Base-by-base conservation (phyloP, 768 basidiomycete genomes). In the Podaxis pistillaris region DNA sequence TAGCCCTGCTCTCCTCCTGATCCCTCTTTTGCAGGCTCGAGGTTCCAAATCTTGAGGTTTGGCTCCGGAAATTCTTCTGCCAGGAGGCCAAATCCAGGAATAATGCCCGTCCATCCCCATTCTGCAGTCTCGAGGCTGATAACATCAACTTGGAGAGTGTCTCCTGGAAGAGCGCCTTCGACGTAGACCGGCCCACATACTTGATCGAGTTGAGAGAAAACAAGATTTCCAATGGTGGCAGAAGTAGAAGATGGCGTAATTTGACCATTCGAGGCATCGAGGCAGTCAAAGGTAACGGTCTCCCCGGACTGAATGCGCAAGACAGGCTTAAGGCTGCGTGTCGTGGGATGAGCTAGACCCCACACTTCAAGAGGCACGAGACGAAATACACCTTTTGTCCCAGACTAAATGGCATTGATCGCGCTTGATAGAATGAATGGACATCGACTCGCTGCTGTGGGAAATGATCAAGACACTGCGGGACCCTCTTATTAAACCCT, bases 241-340 rank as follows among this genome's bases (percentile, higher is more conserved):
- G 70, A 63, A 17, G 78, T 80, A 5, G 83, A 82, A 4, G 73
- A 62, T 26, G 78, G 68, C 0, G 77, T 81, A 61, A 88, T 75
- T 70, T 87, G 85, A 1, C 84, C 85, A 65, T 86, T 86, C 26
- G 85, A 86, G 1, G 80, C 85, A 68, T 87, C 85, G n/a, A 86
- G 76, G 64, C 86, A 88, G 67, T 85, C 83, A 66, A 87, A 85
- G 26, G 77, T 76, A 63, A 88, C 75, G 3, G 76, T 80, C 2
- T 83, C 81, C 15, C 86, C 86, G 1, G 86, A 86, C 49, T 78
- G 63, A 53, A 88, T 69, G 13, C 68, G 78, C 33, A 85, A 65
- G 17, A 78, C 77, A 0, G 86, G 86, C 13, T 78, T 75, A 46
- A 87, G 84, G 64, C 85, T 87, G 51, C 0, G 4, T 37, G 40